These are phyloP conservation scores for Mycena citricolor DNA, from an alignment of 1,284 basidiomycete genomes.

Conservation along the genomic window DNA sequence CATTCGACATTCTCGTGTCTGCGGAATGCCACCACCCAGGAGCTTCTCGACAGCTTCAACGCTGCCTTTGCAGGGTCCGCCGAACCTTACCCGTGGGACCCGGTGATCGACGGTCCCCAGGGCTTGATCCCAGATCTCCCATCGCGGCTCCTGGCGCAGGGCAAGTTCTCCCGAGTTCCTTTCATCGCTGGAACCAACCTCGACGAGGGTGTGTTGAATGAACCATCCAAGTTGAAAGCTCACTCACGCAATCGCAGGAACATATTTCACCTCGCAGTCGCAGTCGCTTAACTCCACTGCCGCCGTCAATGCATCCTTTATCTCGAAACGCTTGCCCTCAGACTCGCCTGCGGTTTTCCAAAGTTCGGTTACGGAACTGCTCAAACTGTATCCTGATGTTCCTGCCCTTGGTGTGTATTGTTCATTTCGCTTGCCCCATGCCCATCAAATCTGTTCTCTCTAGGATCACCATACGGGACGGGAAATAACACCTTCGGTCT, in stretches of 20 bases:
- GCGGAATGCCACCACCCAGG: constrained; percentile 34
- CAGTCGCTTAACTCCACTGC: not conserved
- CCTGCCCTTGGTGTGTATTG: constrained; percentile 35
- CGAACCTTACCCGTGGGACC: constrained; percentile 35
- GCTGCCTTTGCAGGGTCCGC: constrained; percentile 30
- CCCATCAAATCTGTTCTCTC: not conserved
- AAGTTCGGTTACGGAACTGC: not conserved
- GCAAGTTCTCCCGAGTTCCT: constrained; percentile 40
- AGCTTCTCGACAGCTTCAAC: constrained; percentile 36
- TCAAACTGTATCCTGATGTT: constrained; percentile 5
- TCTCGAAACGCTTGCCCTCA: not conserved
- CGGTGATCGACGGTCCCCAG: constrained; percentile 37
- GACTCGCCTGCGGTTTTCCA: not conserved
- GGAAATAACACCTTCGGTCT: constrained; percentile 51
- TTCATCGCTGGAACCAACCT: constrained; percentile 24
- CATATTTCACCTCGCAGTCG: constrained; percentile 17
- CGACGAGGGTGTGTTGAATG: constrained; percentile 7
- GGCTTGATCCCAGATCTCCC: constrained; percentile 44
- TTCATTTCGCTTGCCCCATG: no score
- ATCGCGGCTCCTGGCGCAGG: constrained; percentile 38
- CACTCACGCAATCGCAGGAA: constrained; percentile 31
- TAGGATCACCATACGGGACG: constrained; percentile 49
- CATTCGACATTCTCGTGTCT: constrained; percentile 42
- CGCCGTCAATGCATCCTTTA: not conserved
- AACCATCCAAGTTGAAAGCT: not conserved